phyloP scores from a whole-genome alignment of 1,284 basidiomycete species.

The Sporisorium graminicola region DNA sequence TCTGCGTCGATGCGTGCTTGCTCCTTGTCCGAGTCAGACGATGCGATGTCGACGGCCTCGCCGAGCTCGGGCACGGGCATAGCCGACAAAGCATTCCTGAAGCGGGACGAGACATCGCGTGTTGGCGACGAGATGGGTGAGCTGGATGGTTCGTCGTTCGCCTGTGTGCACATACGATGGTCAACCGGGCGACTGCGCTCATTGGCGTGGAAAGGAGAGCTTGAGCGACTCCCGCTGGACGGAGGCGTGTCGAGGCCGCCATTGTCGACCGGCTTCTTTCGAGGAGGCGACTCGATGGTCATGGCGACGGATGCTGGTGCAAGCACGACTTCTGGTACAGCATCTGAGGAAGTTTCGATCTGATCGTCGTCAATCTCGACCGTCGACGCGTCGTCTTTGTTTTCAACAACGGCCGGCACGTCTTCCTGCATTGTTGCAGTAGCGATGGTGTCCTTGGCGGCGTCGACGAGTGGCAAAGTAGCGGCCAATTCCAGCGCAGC shows the following conservation, averaged over 20 bases:
- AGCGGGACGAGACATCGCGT: slow-evolving; percentile 39
- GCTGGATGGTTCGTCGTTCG: slow-evolving; percentile 47
- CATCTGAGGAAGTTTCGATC: neutral
- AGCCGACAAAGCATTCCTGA: slow-evolving; percentile 10
- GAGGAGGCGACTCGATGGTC: slow-evolving; percentile 42
- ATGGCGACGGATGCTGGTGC: slow-evolving; percentile 13
- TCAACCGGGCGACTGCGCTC: slow-evolving; percentile 20
- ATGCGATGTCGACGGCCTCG: neutral
- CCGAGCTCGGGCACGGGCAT: slow-evolving; percentile 19
- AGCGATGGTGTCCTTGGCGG: neutral
- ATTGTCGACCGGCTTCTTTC: slow-evolving; percentile 39
- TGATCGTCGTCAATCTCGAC: neutral
- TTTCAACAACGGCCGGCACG: neutral
- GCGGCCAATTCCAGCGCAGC: slow-evolving; percentile 22
- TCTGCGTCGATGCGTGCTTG: neutral
- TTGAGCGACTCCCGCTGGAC: slow-evolving; percentile 48
- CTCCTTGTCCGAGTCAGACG: neutral
- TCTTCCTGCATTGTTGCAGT: neutral
- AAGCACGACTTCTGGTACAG: neutral
- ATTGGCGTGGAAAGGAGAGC: slow-evolving; percentile 38
- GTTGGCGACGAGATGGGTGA: slow-evolving; percentile 53
- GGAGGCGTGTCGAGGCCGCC: slow-evolving; percentile 51
- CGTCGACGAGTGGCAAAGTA: neutral
- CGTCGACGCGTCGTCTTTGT: neutral
- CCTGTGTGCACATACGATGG: slow-evolving; percentile 13